Evolutionary conservation across 179 eudicot species (phyloP).

Genomic region (Camellia oleifera): DNA sequence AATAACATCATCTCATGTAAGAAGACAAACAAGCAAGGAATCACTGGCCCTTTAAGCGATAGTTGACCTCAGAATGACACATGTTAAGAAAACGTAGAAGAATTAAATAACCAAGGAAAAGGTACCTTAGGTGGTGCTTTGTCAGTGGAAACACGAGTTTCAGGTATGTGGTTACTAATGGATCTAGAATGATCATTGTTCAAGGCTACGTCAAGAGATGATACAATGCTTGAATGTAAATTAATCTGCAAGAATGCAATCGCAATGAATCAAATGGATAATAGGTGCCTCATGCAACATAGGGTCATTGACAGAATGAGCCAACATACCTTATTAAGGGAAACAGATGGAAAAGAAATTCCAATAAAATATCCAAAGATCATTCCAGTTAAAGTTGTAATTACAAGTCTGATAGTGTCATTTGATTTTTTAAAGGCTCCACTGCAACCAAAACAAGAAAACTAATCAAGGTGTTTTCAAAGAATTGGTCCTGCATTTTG

Average conservation of each 20-base stretch:
- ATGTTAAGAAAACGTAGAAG: neutral
- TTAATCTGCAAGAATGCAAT: slow-evolving; percentile 52
- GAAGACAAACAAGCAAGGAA: too few relatives aligned
- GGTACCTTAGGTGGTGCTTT: slow-evolving; percentile 9
- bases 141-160: slow-evolving; percentile 8
- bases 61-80: too few relatives aligned
- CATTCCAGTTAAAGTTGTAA: slow-evolving; percentile 71
- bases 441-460: slow-evolving; percentile 38
- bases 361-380: slow-evolving; percentile 90
- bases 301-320: neutral
- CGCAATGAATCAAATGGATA: slow-evolving; percentile 14
- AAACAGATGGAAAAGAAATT: slow-evolving; percentile 75
- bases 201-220: slow-evolving; percentile 24
- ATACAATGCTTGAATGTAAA: slow-evolving; percentile 54
- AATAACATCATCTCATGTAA: too few relatives aligned
- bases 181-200: neutral
- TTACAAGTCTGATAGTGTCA: slow-evolving; percentile 58
- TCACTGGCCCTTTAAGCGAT: too few relatives aligned
- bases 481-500: neutral
- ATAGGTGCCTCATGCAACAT: neutral
- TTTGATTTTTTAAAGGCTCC: slow-evolving; percentile 64
- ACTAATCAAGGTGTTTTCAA: neutral
- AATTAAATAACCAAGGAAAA: neutral
- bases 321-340: slow-evolving; percentile 59
- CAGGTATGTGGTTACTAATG: neutral